Conservation (phyloP, 345 rosid genomes). For the Hibiscus tridactylites region DNA sequence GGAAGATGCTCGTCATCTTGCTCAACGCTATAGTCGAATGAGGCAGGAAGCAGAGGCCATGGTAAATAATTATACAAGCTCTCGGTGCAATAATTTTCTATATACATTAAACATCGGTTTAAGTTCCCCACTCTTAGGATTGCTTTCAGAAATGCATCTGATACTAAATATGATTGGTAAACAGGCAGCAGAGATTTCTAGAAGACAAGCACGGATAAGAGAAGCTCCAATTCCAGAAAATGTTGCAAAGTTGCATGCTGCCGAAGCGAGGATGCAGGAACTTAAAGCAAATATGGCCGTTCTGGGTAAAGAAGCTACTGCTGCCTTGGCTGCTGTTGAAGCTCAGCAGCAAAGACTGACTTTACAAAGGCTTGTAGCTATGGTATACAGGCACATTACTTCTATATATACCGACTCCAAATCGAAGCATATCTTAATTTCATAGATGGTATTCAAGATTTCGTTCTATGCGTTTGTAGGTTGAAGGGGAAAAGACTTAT, state of each 20-base stretch:
- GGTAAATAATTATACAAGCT: conserved; percentile 37
- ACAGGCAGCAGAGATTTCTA: conserved; percentile 76
- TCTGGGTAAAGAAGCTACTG: conserved; percentile 93
- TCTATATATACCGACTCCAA: background rate
- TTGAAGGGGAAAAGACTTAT: conserved; percentile 87
- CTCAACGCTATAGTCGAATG: conserved; percentile 98
- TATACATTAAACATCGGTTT: background rate
- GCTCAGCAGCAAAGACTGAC: conserved; percentile 87
- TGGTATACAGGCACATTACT: conserved; percentile 36
- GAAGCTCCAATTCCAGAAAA: conserved; percentile 88
- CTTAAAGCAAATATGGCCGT: conserved; percentile 86
- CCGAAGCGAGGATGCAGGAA: conserved; percentile 82
- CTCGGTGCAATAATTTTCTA: background rate
- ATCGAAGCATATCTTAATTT: conserved; percentile 5
- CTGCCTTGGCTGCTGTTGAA: conserved; percentile 94
- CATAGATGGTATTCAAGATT: conserved; percentile 1
- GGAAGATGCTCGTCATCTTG: conserved; percentile 96
- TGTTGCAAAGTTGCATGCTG: conserved; percentile 79
- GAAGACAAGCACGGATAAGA: conserved; percentile 69
- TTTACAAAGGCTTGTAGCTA: conserved; percentile 86
- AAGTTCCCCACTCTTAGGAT: conserved; percentile 2
- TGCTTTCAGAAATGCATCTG: conserved; percentile 19
- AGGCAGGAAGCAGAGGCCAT: conserved; percentile 94
- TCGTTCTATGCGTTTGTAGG: conserved; percentile 36
- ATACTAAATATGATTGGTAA: conserved; percentile 25